These are phyloP conservation scores for Stachybotrys chartarum DNA, from an alignment of 2,329 filamentous ascomycete genomes.

Conservation along the genomic window DNA sequence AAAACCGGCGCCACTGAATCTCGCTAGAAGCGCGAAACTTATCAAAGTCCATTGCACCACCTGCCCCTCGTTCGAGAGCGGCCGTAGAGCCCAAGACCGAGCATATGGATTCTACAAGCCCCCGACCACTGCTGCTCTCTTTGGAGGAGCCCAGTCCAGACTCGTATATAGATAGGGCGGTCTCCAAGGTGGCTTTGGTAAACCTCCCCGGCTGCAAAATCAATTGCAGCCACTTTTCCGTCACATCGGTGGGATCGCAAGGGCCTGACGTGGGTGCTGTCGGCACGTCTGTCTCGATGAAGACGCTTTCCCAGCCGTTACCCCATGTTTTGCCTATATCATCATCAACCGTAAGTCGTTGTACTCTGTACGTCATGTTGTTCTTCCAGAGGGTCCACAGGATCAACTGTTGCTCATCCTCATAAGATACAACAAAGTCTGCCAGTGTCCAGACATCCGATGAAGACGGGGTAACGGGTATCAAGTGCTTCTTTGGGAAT, in stretches of 20 bases:
- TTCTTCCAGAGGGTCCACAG: constrained; percentile 82
- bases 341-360: constrained; percentile 66
- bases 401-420: constrained; percentile 46
- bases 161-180: constrained; percentile 75
- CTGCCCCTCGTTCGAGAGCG: constrained; percentile 51
- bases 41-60: constrained; percentile 65
- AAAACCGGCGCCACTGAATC: constrained; percentile 84
- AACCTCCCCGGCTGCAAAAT: constrained; percentile 81
- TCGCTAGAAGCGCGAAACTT: constrained; percentile 68
- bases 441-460: constrained; percentile 74
- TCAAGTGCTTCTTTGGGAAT: constrained; percentile 52
- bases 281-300: constrained; percentile 49
- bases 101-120: constrained; percentile 70
- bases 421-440: constrained; percentile 61
- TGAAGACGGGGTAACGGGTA: constrained; percentile 62
- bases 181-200: constrained; percentile 71
- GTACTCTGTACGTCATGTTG: constrained; percentile 69
- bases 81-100: constrained; percentile 64
- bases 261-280: constrained; percentile 51
- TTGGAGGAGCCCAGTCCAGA: constrained; percentile 41
- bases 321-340: constrained; percentile 55
- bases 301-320: constrained; percentile 63
- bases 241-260: constrained; percentile 60
- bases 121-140: constrained; percentile 38
- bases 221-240: constrained; percentile 80